Evolutionary conservation across 2,329 filamentous ascomycete genomes (phyloP).

Genomic region (Cordyceps fumosorosea): DNA sequence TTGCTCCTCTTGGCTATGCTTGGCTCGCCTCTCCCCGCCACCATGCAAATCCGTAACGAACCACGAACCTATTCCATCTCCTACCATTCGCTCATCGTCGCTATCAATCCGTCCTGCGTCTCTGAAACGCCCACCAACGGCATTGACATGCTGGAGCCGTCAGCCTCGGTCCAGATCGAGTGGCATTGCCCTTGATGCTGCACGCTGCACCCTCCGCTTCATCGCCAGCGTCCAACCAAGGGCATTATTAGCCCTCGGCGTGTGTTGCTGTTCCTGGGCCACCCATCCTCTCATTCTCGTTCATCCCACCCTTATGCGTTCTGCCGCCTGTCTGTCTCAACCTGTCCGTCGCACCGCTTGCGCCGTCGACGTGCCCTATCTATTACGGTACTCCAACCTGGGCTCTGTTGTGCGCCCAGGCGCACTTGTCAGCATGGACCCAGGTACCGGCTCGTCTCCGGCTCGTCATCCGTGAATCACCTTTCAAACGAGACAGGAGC

Average conservation of each 20-base stretch:
- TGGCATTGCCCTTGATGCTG: not conserved
- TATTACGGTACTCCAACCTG: not conserved
- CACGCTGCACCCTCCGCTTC: not conserved
- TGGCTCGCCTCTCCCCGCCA: not conserved
- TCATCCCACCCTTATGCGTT: conserved; percentile 1
- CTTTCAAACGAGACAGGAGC: not conserved
- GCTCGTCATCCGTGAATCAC: not conserved
- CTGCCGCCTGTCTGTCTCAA: not conserved
- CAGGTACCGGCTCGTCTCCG: not conserved
- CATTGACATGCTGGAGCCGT: not conserved
- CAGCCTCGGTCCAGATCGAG: not conserved
- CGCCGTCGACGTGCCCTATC: not conserved
- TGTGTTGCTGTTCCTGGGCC: not conserved
- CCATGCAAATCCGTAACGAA: not conserved
- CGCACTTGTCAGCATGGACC: conserved; percentile 4
- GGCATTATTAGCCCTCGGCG: not conserved
- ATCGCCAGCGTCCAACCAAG: not conserved
- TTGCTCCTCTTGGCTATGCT: not conserved
- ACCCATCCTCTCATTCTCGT: not conserved
- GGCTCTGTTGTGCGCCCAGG: conserved; percentile 2
- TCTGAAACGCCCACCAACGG: not conserved
- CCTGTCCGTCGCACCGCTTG: not conserved
- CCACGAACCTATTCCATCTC: not conserved
- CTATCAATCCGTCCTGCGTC: not conserved
- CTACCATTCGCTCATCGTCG: not conserved